phyloP scores from a whole-genome alignment of 1,284 basidiomycete species.

The Marasmius tenuissimus region DNA sequence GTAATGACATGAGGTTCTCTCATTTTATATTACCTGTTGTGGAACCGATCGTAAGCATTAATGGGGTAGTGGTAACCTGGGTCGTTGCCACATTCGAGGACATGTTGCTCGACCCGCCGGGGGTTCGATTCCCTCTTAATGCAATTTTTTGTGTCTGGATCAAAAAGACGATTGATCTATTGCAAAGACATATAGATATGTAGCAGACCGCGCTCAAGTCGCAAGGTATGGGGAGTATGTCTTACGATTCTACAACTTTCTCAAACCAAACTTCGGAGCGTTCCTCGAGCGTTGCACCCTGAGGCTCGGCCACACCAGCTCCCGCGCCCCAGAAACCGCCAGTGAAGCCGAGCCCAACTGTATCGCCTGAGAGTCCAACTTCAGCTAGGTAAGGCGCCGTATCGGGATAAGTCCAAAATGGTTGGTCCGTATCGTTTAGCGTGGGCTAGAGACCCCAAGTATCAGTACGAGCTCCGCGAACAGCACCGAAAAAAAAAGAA shows the following conservation, averaged over 20 bases:
- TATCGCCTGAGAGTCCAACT: constrained; percentile 7
- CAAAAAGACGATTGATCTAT: too few relatives aligned
- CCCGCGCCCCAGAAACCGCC: constrained; percentile 8
- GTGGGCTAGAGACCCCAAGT: constrained; percentile 1
- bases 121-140: constrained; percentile 81
- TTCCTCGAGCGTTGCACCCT: neutral
- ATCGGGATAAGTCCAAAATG: constrained; percentile 4
- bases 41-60: too few relatives aligned
- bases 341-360: neutral
- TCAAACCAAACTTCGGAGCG: constrained; percentile 9
- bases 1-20: too few relatives aligned
- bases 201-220: neutral
- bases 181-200: neutral
- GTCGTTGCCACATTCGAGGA: too few relatives aligned
- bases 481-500: neutral
- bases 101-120: constrained; percentile 58
- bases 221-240: neutral
- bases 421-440: neutral
- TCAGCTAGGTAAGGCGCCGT: constrained; percentile 4
- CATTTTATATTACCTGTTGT: too few relatives aligned
- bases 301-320: neutral
- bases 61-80: too few relatives aligned
- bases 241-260: neutral
- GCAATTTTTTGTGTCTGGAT: constrained; percentile 30
- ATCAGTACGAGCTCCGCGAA: neutral